These are phyloP conservation scores for Spencermartinsiella ligniputridi DNA, from an alignment of 1,139 yeast genomes.

Conservation along the genomic window DNA sequence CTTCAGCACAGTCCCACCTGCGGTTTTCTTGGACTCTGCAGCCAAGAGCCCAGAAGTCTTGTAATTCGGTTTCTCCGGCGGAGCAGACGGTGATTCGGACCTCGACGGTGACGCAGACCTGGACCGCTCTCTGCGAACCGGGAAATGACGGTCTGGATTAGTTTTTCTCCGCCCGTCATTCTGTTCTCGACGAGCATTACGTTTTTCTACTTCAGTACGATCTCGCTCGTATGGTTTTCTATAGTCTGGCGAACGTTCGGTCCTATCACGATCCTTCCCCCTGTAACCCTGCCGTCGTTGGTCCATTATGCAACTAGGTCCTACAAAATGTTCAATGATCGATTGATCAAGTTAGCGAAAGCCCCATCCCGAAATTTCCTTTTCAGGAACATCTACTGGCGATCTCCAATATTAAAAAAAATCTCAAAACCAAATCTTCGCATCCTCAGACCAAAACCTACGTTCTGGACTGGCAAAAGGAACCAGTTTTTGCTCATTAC, in stretches of 20 bases:
- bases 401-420: background rate
- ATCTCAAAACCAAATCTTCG: too few relatives aligned
- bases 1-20: constrained; percentile 40
- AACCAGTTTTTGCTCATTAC: too few relatives aligned
- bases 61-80: constrained; percentile 38
- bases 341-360: too few relatives aligned
- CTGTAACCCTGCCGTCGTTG: too few relatives aligned
- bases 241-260: too few relatives aligned
- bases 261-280: too few relatives aligned
- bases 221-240: too few relatives aligned
- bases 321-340: too few relatives aligned
- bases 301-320: too few relatives aligned
- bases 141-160: background rate
- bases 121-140: background rate
- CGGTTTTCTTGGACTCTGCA: constrained; percentile 39
- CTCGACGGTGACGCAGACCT: background rate
- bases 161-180: background rate
- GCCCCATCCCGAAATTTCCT: background rate
- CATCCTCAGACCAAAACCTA: too few relatives aligned
- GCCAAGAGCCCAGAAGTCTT: constrained; percentile 46
- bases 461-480: too few relatives aligned
- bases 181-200: background rate
- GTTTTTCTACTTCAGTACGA: too few relatives aligned
- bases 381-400: background rate
- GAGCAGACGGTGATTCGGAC: background rate